Percentiles rank a stretch among this genome's conserved stretches.
Conservation (phyloP, 805 yeast genomes). For the Starmerella roubikii region DNA sequence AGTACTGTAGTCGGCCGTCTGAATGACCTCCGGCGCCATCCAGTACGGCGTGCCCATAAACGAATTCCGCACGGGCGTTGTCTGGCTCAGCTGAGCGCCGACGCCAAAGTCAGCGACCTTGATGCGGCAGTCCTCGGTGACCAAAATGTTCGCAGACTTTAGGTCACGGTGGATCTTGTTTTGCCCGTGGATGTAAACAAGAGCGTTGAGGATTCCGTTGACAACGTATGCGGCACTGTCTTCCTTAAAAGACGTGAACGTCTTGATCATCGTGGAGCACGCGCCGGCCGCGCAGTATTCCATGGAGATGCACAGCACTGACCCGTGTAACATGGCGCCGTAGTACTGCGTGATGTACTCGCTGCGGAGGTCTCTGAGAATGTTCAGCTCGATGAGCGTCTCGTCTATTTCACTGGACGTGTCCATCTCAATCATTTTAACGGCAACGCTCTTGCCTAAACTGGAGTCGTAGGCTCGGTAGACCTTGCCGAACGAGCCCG, state of each 20-base stretch:
- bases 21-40: constrained; percentile 98
- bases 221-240: constrained; percentile 47
- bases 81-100: constrained; percentile 58
- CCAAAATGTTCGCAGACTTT: constrained; percentile 74
- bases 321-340: constrained; percentile 50
- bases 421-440: constrained; percentile 77
- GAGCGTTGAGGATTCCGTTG: constrained; percentile 52
- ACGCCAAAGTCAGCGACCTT: constrained; percentile 93
- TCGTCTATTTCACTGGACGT: constrained; percentile 57
- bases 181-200: constrained; percentile 62
- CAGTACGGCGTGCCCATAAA: constrained; percentile 94
- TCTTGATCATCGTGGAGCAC: constrained; percentile 52
- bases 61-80: constrained; percentile 44
- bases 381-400: constrained; percentile 62
- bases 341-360: constrained; percentile 52
- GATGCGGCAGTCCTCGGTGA: constrained; percentile 54
- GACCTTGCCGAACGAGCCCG: constrained; percentile 22
- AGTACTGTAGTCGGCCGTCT: constrained; percentile 54
- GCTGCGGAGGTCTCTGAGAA: constrained; percentile 53
- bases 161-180: constrained; percentile 78
- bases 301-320: constrained; percentile 78
- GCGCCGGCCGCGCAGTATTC: constrained; percentile 95
- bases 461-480: constrained; percentile 24
- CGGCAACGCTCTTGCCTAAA: constrained; percentile 47
- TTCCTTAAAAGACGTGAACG: constrained; percentile 43